Conservation (phyloP, 2,329 filamentous ascomycete genomes). For the Chrysoporthe puriensis region DNA sequence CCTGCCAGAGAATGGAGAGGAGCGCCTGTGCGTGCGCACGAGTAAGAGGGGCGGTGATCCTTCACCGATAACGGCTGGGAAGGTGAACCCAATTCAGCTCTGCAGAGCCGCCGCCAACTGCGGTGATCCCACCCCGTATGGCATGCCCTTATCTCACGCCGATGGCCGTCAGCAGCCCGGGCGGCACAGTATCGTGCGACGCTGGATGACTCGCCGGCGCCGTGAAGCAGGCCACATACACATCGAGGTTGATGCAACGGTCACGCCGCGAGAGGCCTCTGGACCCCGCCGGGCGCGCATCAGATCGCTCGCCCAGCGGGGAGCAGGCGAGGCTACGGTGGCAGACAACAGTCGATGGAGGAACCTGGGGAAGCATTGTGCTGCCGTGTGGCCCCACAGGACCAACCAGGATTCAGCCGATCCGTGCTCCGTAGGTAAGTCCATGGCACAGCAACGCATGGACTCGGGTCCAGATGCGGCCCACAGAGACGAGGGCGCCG, state of each 20-base stretch:
- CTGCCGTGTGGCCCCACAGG: background rate
- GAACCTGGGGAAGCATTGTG: slow-evolving; percentile 1
- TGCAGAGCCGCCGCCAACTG: background rate
- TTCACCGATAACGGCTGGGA: background rate
- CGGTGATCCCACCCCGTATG: background rate
- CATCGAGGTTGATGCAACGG: background rate
- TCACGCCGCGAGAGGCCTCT: background rate
- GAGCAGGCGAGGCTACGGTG: background rate
- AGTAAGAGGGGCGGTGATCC: background rate
- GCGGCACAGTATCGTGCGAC: background rate
- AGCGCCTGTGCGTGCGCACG: background rate
- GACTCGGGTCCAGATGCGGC: slow-evolving; percentile 2
- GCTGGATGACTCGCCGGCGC: background rate
- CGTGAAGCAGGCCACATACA: background rate
- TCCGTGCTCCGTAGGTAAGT: background rate
- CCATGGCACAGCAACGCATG: background rate
- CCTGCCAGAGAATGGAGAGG: background rate
- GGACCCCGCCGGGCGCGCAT: no score
- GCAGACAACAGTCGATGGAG: background rate
- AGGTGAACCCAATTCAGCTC: background rate
- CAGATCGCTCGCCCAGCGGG: background rate
- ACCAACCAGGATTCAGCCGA: background rate
- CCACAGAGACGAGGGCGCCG: background rate
- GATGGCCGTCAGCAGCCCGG: background rate
- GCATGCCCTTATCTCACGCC: background rate